These are phyloP conservation scores for Pseudomassariella vexata DNA, from an alignment of 2,329 filamentous ascomycete species.

Conservation along the genomic window DNA sequence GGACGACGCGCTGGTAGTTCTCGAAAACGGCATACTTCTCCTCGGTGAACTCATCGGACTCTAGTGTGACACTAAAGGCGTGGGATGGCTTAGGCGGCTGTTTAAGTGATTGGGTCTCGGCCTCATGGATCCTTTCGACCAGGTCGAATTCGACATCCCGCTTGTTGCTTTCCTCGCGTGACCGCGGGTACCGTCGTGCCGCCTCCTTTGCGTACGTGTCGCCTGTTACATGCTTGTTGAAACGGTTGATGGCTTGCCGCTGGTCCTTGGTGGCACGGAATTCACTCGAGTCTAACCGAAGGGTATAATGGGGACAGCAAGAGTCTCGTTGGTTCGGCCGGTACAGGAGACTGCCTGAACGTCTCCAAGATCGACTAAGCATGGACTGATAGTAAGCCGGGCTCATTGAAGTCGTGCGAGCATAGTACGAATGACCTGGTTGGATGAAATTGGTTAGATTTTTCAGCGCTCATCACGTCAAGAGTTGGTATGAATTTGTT, in stretches of 20 bases:
- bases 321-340: slow-evolving; percentile 71
- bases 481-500: too few relatives aligned
- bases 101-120: slow-evolving; percentile 51
- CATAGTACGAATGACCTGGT: slow-evolving; percentile 69
- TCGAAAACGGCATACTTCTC: slow-evolving; percentile 71
- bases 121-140: slow-evolving; percentile 61
- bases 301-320: slow-evolving; percentile 89
- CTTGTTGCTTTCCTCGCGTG: slow-evolving; percentile 58
- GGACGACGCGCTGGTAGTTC: slow-evolving; percentile 70
- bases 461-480: too few relatives aligned
- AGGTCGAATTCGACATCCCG: slow-evolving; percentile 65
- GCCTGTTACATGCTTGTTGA: slow-evolving; percentile 66
- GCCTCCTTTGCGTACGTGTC: slow-evolving; percentile 61
- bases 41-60: slow-evolving; percentile 63
- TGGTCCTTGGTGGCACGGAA: slow-evolving; percentile 68
- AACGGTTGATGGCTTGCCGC: slow-evolving; percentile 68
- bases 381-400: slow-evolving; percentile 65
- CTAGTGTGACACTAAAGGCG: slow-evolving; percentile 62
- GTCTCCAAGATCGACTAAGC: slow-evolving; percentile 72
- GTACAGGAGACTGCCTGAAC: slow-evolving; percentile 67
- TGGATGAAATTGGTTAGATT: slow-evolving; percentile 13
- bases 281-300: slow-evolving; percentile 60
- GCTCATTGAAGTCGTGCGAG: slow-evolving; percentile 53
- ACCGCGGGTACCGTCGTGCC: slow-evolving; percentile 58
- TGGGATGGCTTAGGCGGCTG: slow-evolving; percentile 61